Evolutionary conservation across 768 basidiomycete genomes (phyloP), one percentile per base, ranked within the genome.

Genomic region (Boletus pseudo-olivaceus): DNA sequence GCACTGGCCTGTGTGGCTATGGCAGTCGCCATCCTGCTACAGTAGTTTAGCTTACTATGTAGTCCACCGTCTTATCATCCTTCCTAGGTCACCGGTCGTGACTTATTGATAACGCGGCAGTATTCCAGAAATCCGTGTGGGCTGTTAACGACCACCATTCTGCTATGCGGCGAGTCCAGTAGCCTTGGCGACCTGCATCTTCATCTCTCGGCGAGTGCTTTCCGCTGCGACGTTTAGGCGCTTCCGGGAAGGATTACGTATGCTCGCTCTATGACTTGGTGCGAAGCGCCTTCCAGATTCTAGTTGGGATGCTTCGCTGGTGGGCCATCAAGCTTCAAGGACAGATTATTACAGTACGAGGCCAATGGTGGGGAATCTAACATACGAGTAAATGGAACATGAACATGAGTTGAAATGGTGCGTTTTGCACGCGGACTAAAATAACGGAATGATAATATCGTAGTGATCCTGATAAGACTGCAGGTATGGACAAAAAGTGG

Each of bases 1-100:
- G 87, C 90, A 7, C 69, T 99, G 14, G 93, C 96, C 15, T 98
- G 96, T 68, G 72, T 98, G 23, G 83, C 83, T 26, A 98, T 99
- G 97, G 97, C 93, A 1, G 76, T 87, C 43, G 85, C 84, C 35
- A 81, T 93, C 53, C 65, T 87, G 47, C 65, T 71, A 30, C 76
- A 74, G 63, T 81, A 71, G 57, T 51, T 19, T 42, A 44, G 27
- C 19, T 51, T 50, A 37, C 42, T 30, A 26, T 49, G 34, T 63
- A 49, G 7, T 30, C 41, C 19, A 20, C 29, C 23, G 12, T 4
- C 29, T 12, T 15, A 17, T 33, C 41, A 2, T 55, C 23, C 23
- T 34, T 27, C 10, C 26, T 9, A 9, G 49, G 19, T 11, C 23
- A 27, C 12, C 5, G 10, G 30, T 33, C 23, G 17, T 44, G 14